Percentiles rank a stretch among this genome's conserved stretches.
Evolutionary conservation across 148 eudicot genomes (phyloP).

Genomic region (Heliamphora exappendiculata): DNA sequence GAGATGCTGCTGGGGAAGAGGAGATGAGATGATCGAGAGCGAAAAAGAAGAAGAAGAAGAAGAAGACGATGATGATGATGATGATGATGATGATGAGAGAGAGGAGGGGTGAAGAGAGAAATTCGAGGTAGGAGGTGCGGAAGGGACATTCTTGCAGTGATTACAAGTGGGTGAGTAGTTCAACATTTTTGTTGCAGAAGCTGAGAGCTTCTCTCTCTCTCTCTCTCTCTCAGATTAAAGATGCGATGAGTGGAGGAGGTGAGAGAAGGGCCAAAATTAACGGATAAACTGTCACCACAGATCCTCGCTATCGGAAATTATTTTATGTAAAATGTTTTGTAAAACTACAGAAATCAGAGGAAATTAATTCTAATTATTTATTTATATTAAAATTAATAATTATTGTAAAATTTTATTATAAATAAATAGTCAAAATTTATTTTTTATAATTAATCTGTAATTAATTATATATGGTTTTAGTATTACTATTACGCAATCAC

Average conservation of each 20-base stretch:
- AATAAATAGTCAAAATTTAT: too few relatives aligned
- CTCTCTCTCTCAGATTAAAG: neutral
- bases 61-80: neutral
- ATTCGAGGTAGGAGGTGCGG: conserved; percentile 8
- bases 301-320: neutral
- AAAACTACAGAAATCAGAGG: too few relatives aligned
- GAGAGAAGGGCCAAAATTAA: conserved; percentile 25
- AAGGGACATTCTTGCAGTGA: conserved; percentile 17
- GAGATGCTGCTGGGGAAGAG: conserved; percentile 16
- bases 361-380: too few relatives aligned
- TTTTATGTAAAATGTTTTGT: too few relatives aligned
- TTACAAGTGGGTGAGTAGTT: conserved; percentile 18
- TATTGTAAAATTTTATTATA: too few relatives aligned
- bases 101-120: conserved; percentile 7
- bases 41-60: conserved; percentile 14
- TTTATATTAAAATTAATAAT: too few relatives aligned
- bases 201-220: neutral
- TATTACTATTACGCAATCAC: too few relatives aligned
- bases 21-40: conserved; percentile 21
- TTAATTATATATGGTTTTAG: too few relatives aligned
- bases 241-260: neutral
- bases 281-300: conserved; percentile 29
- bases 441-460: too few relatives aligned
- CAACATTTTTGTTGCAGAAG: conserved; percentile 17
- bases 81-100: conserved; percentile 6